Evolutionary conservation across 2,329 filamentous ascomycete genomes (phyloP).

Genomic region (Aureobasidium vineae): DNA sequence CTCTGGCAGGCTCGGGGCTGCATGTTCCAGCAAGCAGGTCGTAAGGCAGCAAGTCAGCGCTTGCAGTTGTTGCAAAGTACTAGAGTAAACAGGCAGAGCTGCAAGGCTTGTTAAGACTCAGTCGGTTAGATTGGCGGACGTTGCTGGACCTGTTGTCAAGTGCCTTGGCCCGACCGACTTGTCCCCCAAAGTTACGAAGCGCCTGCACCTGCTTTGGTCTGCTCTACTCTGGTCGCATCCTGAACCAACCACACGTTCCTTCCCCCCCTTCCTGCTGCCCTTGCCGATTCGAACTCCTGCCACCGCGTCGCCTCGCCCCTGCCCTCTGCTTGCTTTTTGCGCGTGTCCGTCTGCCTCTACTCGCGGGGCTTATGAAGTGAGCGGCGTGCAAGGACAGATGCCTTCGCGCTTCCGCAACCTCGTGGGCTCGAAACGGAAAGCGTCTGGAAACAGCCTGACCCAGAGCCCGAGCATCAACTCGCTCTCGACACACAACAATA

Average conservation of each 20-base stretch:
- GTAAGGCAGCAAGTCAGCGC: slow-evolving; percentile 7
- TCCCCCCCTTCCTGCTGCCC: slow-evolving; percentile 1
- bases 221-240: slow-evolving; percentile 16
- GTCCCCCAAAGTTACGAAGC: slow-evolving; percentile 18
- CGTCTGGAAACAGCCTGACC: slow-evolving; percentile 55
- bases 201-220: slow-evolving; percentile 1
- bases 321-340: slow-evolving; percentile 11
- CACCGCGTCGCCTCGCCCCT: slow-evolving; percentile 7
- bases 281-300: neutral
- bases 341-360: slow-evolving; percentile 2
- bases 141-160: slow-evolving; percentile 13
- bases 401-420: slow-evolving; percentile 76
- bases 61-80: slow-evolving; percentile 4
- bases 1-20: neutral
- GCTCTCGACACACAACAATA: slow-evolving; percentile 29
- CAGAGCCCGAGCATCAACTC: slow-evolving; percentile 43
- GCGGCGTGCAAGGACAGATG: slow-evolving; percentile 60
- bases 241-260: slow-evolving; percentile 21
- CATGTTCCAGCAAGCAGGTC: neutral
- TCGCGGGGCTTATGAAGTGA: slow-evolving; percentile 28
- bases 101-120: slow-evolving; percentile 8
- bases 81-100: neutral
- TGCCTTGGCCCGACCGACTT: slow-evolving; percentile 10
- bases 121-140: neutral
- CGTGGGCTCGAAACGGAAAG: slow-evolving; percentile 75